These are phyloP conservation scores for Ceratocystis ficicola DNA, from an alignment of 2,329 filamentous ascomycete genomes.

Conservation along the genomic window DNA sequence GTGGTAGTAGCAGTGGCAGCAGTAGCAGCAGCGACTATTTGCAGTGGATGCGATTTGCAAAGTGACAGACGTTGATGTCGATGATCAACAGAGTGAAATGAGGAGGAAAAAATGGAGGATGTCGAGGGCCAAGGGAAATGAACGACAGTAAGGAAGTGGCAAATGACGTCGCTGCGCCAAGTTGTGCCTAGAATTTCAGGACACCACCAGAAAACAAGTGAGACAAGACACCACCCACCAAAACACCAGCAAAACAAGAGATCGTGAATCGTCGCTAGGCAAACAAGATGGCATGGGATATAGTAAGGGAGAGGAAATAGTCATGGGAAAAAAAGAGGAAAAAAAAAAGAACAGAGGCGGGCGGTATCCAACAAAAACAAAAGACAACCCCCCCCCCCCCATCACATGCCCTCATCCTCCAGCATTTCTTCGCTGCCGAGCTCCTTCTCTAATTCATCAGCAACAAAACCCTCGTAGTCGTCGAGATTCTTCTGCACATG, in stretches of 20 bases:
- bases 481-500: constrained; percentile 87
- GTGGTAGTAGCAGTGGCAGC: neutral
- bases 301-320: constrained; percentile 20
- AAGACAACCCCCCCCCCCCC: neutral
- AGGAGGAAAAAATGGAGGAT: neutral
- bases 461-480: constrained; percentile 87
- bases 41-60: too few species aligned
- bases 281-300: neutral
- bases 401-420: constrained; percentile 34
- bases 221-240: neutral
- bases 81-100: neutral
- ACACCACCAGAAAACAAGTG: constrained; percentile 8
- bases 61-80: too few species aligned
- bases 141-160: neutral
- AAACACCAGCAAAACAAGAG: neutral
- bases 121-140: neutral
- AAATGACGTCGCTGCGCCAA: neutral
- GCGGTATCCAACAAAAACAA: neutral
- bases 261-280: constrained; percentile 19
- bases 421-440: constrained; percentile 51
- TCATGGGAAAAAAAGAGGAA: constrained; percentile 22
- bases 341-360: constrained; percentile 2
- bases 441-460: constrained; percentile 82
- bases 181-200: constrained; percentile 11
- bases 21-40: too few species aligned